A percentile compares a stretch with the other conserved stretches of the same genome.
These are phyloP conservation scores for Cerrena zonata DNA, from an alignment of 1,284 basidiomycete genomes.

Conservation along the genomic window DNA sequence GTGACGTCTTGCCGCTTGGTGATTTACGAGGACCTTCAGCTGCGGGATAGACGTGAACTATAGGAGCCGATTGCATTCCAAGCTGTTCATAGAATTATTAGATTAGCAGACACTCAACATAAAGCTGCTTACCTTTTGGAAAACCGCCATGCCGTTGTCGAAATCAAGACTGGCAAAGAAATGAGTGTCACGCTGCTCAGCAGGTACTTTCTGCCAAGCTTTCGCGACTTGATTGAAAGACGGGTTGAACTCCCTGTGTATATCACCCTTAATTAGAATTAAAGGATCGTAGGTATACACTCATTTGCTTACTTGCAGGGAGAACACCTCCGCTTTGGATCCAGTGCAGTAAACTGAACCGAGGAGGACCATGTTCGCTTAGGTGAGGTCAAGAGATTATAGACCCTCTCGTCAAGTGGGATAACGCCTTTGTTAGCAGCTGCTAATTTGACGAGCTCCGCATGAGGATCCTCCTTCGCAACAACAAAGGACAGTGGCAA, in stretches of 20 bases:
- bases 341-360: constrained; percentile 82
- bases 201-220: constrained; percentile 65
- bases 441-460: constrained; percentile 61
- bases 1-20: constrained; percentile 45
- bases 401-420: constrained; percentile 68
- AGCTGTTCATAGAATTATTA: constrained; percentile 38
- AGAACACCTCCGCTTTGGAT: constrained; percentile 68
- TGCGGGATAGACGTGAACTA: constrained; percentile 74
- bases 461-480: constrained; percentile 34
- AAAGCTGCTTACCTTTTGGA: constrained; percentile 76
- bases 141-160: constrained; percentile 65
- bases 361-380: constrained; percentile 80
- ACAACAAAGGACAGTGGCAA: constrained; percentile 42
- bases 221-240: constrained; percentile 74
- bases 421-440: constrained; percentile 72
- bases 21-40: constrained; percentile 61
- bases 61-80: constrained; percentile 70
- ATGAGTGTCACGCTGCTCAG: constrained; percentile 65
- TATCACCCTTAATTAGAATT: constrained; percentile 1
- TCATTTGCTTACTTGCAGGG: constrained; percentile 63
- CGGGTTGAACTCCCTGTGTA: constrained; percentile 74
- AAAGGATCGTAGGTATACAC: neutral
- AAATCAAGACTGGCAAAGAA: constrained; percentile 93
- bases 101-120: neutral
- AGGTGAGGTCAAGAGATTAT: constrained; percentile 68